A percentile compares a stretch with the other conserved stretches of the same genome.
These are phyloP conservation scores for Wickerhamomyces bovis DNA, from an alignment of 805 yeast genomes.

Conservation along the genomic window DNA sequence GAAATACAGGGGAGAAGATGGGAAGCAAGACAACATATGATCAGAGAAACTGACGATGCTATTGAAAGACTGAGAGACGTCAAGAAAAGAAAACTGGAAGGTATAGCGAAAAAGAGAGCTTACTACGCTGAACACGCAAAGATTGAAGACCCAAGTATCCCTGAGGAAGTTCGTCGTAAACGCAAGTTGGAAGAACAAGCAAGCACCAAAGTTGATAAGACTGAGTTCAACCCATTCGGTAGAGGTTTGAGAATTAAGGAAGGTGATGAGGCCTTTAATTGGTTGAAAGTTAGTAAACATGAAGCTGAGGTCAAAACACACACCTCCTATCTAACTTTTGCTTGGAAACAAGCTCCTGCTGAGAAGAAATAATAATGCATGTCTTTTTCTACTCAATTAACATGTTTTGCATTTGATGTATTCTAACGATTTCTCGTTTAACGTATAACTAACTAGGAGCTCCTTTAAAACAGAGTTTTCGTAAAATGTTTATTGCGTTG, in stretches of 20 bases:
- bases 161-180: constrained; percentile 21
- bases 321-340: constrained; percentile 91
- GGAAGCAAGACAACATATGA: constrained; percentile 90
- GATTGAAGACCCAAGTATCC: constrained; percentile 14
- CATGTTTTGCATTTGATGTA: not conserved
- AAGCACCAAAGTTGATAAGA: constrained; percentile 29
- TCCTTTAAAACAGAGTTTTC: not conserved
- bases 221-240: constrained; percentile 88
- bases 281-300: constrained; percentile 80
- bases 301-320: constrained; percentile 89
- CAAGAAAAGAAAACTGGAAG: constrained; percentile 61
- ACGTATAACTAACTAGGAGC: no score
- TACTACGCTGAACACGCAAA: constrained; percentile 23
- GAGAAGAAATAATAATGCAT: not conserved
- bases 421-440: not conserved
- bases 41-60: constrained; percentile 73
- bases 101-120: constrained; percentile 47
- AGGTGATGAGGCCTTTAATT: constrained; percentile 74
- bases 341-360: constrained; percentile 37
- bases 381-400: not conserved
- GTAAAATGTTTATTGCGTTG: not conserved
- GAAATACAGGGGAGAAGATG: constrained; percentile 80
- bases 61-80: constrained; percentile 75
- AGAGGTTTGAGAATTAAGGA: constrained; percentile 78
- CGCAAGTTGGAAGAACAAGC: constrained; percentile 20